Evolutionary conservation across 2,329 filamentous ascomycete genomes (phyloP).

Genomic region (Nothophaeocryptopus gaeumannii): DNA sequence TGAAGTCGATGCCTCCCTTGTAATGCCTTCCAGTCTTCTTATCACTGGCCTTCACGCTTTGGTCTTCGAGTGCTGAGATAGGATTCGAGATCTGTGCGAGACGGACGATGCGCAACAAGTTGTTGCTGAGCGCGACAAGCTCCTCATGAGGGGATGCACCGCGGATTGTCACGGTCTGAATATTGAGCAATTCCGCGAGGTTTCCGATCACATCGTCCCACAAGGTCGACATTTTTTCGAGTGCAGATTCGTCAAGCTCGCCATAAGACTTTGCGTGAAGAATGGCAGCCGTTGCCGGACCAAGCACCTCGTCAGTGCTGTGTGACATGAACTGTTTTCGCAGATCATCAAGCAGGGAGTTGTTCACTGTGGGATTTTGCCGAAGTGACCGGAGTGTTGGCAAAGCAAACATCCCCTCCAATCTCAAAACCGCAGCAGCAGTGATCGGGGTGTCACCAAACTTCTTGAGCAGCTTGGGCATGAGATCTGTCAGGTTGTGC

Average conservation of each 20-base stretch:
- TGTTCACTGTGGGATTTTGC: constrained; percentile 78
- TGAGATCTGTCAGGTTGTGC: constrained; percentile 70
- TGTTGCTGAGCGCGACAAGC: constrained; percentile 33
- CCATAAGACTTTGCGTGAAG: constrained; percentile 82
- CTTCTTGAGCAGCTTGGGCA: constrained; percentile 85
- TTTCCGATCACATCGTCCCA: constrained; percentile 82
- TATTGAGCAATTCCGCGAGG: constrained; percentile 65
- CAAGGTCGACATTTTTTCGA: constrained; percentile 72
- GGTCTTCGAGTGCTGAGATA: constrained; percentile 66
- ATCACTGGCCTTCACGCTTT: constrained; percentile 42
- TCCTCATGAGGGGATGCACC: constrained; percentile 59
- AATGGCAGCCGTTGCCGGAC: constrained; percentile 77
- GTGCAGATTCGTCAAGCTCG: constrained; percentile 81
- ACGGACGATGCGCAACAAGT: constrained; percentile 32
- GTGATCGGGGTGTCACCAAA: constrained; percentile 87
- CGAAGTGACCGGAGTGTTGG: constrained; percentile 85
- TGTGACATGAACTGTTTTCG: constrained; percentile 94
- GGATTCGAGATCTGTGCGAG: constrained; percentile 59
- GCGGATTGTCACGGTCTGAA: constrained; percentile 67
- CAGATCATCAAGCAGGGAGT: constrained; percentile 81
- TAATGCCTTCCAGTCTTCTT: constrained; percentile 22
- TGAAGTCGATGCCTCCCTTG: constrained; percentile 59
- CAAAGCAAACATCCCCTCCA: constrained; percentile 83
- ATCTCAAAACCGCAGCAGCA: constrained; percentile 76
- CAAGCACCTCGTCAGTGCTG: constrained; percentile 77